These are phyloP conservation scores for Tuber aestivum DNA, from an alignment of 495 filamentous ascomycete genomes.

Conservation along the genomic window DNA sequence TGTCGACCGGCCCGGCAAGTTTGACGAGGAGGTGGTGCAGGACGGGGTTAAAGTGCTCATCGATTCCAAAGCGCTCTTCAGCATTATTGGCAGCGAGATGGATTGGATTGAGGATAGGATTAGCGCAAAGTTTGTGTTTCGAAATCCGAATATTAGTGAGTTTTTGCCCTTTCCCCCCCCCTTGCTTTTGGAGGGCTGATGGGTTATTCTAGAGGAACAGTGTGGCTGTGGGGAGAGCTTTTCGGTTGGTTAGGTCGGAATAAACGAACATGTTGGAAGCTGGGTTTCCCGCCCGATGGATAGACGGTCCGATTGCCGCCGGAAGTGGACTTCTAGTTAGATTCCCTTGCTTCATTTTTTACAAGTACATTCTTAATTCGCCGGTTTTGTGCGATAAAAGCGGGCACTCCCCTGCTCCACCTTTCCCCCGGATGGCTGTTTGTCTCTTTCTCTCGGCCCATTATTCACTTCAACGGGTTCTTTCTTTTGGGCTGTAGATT, in stretches of 20 bases:
- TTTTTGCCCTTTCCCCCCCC: constrained; percentile 34
- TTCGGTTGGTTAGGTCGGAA: constrained; percentile 57
- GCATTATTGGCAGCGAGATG: constrained; percentile 98
- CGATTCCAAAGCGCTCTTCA: constrained; percentile 93
- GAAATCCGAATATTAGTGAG: constrained; percentile 97
- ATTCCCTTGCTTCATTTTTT: background rate
- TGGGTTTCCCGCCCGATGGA: background rate
- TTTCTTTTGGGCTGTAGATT: background rate
- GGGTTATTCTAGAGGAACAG: constrained; percentile 65
- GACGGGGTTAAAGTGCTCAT: constrained; percentile 94
- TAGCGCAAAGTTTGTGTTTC: constrained; percentile 82
- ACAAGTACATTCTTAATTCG: background rate
- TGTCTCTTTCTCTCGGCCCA: background rate
- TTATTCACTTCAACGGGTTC: background rate
- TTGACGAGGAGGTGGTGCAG: constrained; percentile 91
- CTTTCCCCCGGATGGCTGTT: background rate
- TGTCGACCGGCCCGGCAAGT: constrained; percentile 76
- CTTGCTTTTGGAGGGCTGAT: constrained; percentile 43
- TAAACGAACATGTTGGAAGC: constrained; percentile 8
- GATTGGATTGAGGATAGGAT: constrained; percentile 97
- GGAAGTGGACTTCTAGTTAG: background rate
- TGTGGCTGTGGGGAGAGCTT: constrained; percentile 98
- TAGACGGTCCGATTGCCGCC: background rate
- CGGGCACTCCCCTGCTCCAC: background rate
- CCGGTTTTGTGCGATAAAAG: background rate